Evolutionary conservation across 768 basidiomycete genomes (phyloP).

Genomic region (Mycena vitilis): DNA sequence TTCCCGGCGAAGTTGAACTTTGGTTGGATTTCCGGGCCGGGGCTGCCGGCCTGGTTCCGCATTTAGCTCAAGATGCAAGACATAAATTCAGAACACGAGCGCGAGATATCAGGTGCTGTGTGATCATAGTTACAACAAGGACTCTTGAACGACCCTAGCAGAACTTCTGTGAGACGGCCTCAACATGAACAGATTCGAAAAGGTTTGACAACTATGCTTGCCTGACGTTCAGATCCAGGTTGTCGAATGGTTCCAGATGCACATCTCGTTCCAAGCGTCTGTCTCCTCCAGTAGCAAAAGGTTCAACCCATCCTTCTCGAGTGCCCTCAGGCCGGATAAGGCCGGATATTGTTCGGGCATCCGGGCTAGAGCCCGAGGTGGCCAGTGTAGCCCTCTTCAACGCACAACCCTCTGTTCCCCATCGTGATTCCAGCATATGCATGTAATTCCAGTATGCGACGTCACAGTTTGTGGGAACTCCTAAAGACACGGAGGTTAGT

Average conservation of each 20-base stretch:
- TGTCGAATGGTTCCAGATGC: neutral
- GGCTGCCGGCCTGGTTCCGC: no score
- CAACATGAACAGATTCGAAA: no score
- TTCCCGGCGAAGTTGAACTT: no score
- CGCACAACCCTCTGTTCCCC: neutral
- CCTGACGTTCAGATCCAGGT: neutral
- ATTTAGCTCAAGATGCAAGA: no score
- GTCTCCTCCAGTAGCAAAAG: neutral
- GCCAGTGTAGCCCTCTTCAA: neutral
- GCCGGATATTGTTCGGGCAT: neutral
- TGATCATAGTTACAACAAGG: no score
- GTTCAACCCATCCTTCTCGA: conserved; percentile 11
- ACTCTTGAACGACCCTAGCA: no score
- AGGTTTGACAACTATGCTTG: no score
- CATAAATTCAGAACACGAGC: no score
- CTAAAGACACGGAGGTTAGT: neutral
- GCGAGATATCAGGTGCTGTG: no score
- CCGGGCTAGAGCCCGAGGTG: neutral
- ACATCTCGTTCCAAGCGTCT: neutral
- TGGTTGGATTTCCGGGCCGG: no score
- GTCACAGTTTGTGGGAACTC: no score
- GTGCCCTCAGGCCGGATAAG: neutral
- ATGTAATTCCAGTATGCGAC: neutral
- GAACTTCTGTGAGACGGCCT: no score
- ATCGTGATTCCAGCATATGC: conserved; percentile 1